These are phyloP conservation scores for Scenedesmus sp. DNA, from an alignment of 163 green algal species.

Conservation along the genomic window DNA sequence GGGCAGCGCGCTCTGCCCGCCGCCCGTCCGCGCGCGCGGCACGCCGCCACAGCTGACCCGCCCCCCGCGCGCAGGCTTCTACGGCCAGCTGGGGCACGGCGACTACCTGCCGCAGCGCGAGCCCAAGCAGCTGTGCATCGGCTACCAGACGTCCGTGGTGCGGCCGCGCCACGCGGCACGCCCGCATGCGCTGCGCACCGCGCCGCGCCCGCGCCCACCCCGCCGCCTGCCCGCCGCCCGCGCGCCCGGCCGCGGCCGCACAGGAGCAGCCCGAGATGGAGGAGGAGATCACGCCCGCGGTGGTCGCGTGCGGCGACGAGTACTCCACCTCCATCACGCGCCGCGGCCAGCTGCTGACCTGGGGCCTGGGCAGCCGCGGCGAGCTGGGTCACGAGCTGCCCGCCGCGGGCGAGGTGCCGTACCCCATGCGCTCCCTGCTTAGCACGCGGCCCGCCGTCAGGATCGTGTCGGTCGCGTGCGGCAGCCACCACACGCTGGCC, in stretches of 20 bases:
- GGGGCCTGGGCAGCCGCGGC: slow-evolving; percentile 82
- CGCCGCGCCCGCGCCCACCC: neutral
- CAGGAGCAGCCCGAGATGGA: slow-evolving; percentile 48
- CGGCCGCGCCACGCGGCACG: slow-evolving; percentile 10
- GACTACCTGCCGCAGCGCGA: slow-evolving; percentile 51
- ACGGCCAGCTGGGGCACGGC: slow-evolving; percentile 82
- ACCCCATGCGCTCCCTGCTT: slow-evolving; percentile 13
- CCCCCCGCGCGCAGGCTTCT: slow-evolving; percentile 69
- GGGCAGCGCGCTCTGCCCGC: too few relatives aligned
- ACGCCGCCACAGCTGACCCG: too few relatives aligned
- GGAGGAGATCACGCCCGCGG: slow-evolving; percentile 77
- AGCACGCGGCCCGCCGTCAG: slow-evolving; percentile 30
- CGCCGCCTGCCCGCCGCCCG: neutral
- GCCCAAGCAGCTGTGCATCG: slow-evolving; percentile 57
- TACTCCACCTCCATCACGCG: slow-evolving; percentile 75
- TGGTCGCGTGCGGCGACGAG: slow-evolving; percentile 73
- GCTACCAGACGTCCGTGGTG: slow-evolving; percentile 56
- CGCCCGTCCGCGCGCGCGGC: neutral
- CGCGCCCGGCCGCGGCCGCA: neutral
- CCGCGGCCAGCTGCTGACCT: slow-evolving; percentile 78
- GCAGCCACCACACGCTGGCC: slow-evolving; percentile 79
- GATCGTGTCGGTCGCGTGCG: slow-evolving; percentile 62
- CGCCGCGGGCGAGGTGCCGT: neutral
- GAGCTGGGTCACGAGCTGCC: slow-evolving; percentile 82
- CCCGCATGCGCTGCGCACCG: neutral